Base-by-base conservation (phyloP, 345 rosid species). In the Gossypium longicalyx region DNA sequence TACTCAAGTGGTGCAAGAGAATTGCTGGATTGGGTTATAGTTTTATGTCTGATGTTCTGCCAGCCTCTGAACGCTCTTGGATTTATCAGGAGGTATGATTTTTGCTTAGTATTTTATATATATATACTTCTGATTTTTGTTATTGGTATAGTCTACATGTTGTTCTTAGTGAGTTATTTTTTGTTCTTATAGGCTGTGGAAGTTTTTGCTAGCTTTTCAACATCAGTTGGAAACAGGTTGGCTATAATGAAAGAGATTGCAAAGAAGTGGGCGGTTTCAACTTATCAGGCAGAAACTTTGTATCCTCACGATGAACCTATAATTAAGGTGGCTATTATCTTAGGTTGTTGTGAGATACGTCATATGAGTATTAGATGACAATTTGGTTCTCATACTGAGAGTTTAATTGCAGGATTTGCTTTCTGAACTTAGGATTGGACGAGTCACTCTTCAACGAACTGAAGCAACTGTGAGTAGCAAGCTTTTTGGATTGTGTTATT, bases 1-100 rank as follows among this genome's bases (percentile, higher is more conserved):
- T 94, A 71, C 89, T 94, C 52, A 92, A 94, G 84, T 92, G 91
- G 96, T 92, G 98, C 85, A 94, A 89, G 77, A 85, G 98, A 76
- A 87, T 94, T 80, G 81, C 81, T 59, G 82, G 84, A 20, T 73
- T 83, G 51, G 80, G 76, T 70, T 78, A 74, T 73, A 53, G 71
- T 74, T 56, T 65, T 1, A 19, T 16, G 5, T 74, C 38, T 13
- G 56, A 76, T 79, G 78, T 77, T 65, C 76, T 90, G 81, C 75
- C 95, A 58, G 75, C 87, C 57, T 73, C 77, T 59, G 89, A 89
- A 75, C 75, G 86, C 74, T 83, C 41, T 72, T 76, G 80, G 49
- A 87, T 94, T 62, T 92, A 80, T 83, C 91, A 83, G 67, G 98
- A 94, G 98, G 98, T 92, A 60, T 81, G 70, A 54, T 72, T 63